Evolutionary conservation across 2,329 filamentous ascomycete species (phyloP).

Genomic region (Thielaviopsis punctulata): DNA sequence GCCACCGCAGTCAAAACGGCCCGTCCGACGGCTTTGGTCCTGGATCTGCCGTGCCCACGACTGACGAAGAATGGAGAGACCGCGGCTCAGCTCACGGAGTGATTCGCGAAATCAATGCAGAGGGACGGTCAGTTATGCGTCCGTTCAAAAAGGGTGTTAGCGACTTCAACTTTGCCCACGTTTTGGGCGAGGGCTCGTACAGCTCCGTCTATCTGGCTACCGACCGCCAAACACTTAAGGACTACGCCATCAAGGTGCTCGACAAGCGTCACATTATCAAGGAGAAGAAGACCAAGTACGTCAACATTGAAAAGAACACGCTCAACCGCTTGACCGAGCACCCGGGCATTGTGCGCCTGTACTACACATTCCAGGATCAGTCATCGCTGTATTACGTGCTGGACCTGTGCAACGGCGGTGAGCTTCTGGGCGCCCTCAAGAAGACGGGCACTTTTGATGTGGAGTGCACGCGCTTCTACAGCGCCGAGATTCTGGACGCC

Average conservation of each 20-base stretch:
- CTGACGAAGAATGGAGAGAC: constrained; percentile 91
- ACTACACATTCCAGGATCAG: constrained; percentile 98
- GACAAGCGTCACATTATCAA: constrained; percentile 99
- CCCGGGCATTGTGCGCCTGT: constrained; percentile 86
- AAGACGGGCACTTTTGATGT: constrained; percentile 88
- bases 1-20: constrained; percentile 27
- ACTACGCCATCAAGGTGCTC: constrained; percentile 95
- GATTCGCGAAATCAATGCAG: constrained; percentile 68
- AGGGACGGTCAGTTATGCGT: constrained; percentile 63
- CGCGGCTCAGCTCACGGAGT: constrained; percentile 75
- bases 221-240: constrained; percentile 81
- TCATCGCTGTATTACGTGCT: constrained; percentile 91
- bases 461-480: constrained; percentile 87
- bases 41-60: constrained; percentile 30
- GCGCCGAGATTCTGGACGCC: constrained; percentile 82
- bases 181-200: constrained; percentile 91
- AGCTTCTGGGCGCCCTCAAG: constrained; percentile 82
- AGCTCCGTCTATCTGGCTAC: constrained; percentile 88
- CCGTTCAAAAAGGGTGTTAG: constrained; percentile 93
- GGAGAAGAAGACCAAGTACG: constrained; percentile 99
- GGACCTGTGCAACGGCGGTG: constrained; percentile 80
- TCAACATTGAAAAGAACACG: constrained; percentile 98
- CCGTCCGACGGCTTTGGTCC: constrained; percentile 19
- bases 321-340: constrained; percentile 91
- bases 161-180: constrained; percentile 84